These are phyloP conservation scores for Neurospora tetrasperma DNA, from an alignment of 495 filamentous ascomycete genomes.

Conservation along the genomic window DNA sequence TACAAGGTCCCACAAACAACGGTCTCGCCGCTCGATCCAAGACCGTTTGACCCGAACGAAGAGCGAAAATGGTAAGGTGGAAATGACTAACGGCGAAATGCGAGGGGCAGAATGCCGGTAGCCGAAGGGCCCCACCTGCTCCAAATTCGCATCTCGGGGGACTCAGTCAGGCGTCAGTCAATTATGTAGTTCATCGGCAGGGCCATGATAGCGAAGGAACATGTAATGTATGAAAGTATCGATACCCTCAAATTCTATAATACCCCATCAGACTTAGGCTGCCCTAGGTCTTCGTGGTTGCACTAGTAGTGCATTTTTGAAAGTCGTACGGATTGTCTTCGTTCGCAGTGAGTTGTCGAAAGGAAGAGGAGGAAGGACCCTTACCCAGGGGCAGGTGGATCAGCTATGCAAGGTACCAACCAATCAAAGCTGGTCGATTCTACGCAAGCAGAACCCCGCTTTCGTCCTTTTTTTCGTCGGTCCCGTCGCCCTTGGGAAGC, in stretches of 20 bases:
- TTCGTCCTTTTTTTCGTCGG: not conserved
- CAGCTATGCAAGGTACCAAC: not conserved
- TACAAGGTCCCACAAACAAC: not conserved
- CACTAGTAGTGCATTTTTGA: not conserved
- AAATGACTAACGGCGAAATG: not conserved
- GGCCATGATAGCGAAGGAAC: not conserved
- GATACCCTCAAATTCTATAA: not conserved
- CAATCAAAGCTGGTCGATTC: not conserved
- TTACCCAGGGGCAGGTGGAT: not conserved
- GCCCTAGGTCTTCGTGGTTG: not conserved
- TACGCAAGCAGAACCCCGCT: not conserved
- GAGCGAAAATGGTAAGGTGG: not conserved
- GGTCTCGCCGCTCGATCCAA: not conserved
- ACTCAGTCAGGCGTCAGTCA: not conserved
- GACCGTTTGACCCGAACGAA: not conserved
- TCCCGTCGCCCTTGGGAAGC: not conserved
- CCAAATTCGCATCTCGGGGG: not conserved
- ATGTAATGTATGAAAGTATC: not conserved
- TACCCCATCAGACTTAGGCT: not conserved
- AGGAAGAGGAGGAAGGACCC: not conserved
- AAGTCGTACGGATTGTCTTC: not conserved
- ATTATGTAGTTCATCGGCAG: not conserved
- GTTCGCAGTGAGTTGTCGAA: not conserved
- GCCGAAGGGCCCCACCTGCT: not conserved
- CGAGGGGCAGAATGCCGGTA: not conserved